Evolutionary conservation across 1,139 yeast species (phyloP), one percentile per base, ranked within the genome.

Genomic region (Meyerozyma guilliermondii): DNA sequence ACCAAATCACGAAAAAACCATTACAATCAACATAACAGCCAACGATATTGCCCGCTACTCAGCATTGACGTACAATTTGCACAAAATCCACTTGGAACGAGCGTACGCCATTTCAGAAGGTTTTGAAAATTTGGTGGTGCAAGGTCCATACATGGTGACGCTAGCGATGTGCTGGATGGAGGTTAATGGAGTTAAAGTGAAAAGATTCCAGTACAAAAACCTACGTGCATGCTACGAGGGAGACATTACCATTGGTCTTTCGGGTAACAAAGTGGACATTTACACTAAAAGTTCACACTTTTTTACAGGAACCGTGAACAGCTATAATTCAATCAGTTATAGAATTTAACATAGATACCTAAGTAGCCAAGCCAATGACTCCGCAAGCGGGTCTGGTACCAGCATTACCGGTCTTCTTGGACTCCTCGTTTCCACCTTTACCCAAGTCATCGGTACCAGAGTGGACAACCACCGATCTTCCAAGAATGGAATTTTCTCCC

Each of bases 311-410:
- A 17, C 20, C n/a, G 35, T 31, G 14, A 17, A 31, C 7, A 20
- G 22, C 22, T 20, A 20, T 6, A 20, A n/a, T n/a, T n/a, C n/a
- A n/a, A n/a, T n/a, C n/a, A n/a, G n/a, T n/a, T 7, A 20, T 20
- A 20, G n/a, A 20, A 20, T 20, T 20, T 20, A 7, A 13, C 34
- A 5, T 30, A 17, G n/a, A 10, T 18, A 46, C 40, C 53, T 68
- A 71, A 46, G 65, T 62, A 49, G 87, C 59, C 51, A 86, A 62
- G 59, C 98, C 98, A 74, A 92, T 91, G 63, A 92, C 98, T 76
- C 98, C 98, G 76, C 98, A 92, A 52, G 98, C 98, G 54, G 95
- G 91, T 81, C 98, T 88, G 57, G 86, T 92, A 66, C 98, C 98
- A 49, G 98, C 98, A 64, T 92, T 91, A 73, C 98, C 98, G 54